Evolutionary conservation across 345 rosid genomes (phyloP).

Genomic region (Dimocarpus longan): DNA sequence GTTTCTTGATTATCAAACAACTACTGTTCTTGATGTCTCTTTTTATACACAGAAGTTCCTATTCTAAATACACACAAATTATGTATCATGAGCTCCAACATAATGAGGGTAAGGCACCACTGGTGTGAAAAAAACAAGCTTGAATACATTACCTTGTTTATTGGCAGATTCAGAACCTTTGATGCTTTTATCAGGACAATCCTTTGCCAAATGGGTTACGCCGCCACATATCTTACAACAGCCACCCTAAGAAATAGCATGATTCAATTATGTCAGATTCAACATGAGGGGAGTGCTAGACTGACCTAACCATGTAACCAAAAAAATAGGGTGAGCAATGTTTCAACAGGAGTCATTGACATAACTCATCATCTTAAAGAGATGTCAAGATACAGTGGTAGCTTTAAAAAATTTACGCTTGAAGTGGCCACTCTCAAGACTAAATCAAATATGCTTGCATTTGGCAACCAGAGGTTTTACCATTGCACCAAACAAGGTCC

Average conservation of each 20-base stretch:
- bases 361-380: neutral
- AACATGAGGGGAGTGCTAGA: neutral
- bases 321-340: neutral
- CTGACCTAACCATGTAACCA: neutral
- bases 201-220: conserved; percentile 89
- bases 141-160: conserved; percentile 39
- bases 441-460: neutral
- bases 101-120: neutral
- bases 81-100: neutral
- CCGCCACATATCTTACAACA: conserved; percentile 91
- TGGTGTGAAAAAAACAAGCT: conserved; percentile 17
- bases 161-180: conserved; percentile 25
- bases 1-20: neutral
- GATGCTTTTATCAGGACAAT: conserved; percentile 78
- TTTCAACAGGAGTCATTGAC: neutral
- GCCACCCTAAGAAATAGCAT: conserved; percentile 64
- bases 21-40: neutral
- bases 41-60: neutral
- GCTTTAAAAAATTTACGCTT: neutral
- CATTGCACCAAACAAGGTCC: neutral
- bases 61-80: neutral
- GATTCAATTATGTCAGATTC: conserved; percentile 15
- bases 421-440: neutral
- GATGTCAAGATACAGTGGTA: neutral
- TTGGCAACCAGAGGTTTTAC: neutral